Evolutionary conservation across 345 rosid species (phyloP).

Genomic region (Atalantia buxifolia): DNA sequence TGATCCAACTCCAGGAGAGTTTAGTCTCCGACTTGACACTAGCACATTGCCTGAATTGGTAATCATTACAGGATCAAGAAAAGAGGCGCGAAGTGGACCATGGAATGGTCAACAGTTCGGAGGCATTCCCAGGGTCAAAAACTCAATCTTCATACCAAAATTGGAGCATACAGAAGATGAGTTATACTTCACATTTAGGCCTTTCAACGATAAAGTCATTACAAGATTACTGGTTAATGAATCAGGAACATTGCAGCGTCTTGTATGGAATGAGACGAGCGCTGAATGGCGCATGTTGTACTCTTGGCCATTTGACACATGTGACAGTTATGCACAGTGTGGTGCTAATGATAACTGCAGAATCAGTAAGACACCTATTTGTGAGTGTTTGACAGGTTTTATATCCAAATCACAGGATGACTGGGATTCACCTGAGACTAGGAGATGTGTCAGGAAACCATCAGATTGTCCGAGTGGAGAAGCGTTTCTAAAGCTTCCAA

Average conservation of each 20-base stretch:
- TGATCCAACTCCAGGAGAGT: conserved; percentile 26
- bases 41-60: conserved; percentile 23
- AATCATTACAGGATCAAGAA: background rate
- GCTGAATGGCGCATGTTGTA: background rate
- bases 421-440: conserved; percentile 4
- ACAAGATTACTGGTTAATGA: conserved; percentile 17
- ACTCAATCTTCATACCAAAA: conserved; percentile 11
- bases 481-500: conserved; percentile 28
- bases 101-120: conserved; percentile 36
- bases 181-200: conserved; percentile 19
- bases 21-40: conserved; percentile 16
- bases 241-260: conserved; percentile 19
- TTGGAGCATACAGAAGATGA: conserved; percentile 13
- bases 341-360: conserved; percentile 28
- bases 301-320: conserved; percentile 22
- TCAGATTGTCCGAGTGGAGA: conserved; percentile 15
- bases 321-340: conserved; percentile 30
- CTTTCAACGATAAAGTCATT: conserved; percentile 11
- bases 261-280: conserved; percentile 14
- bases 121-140: conserved; percentile 28
- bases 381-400: conserved; percentile 21
- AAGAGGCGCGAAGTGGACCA: conserved; percentile 24
- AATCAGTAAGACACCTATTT: background rate
- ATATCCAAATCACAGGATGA: background rate
- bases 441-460: background rate